Conservation (phyloP, 1,139 yeast species). For the Pichia sp. region DNA sequence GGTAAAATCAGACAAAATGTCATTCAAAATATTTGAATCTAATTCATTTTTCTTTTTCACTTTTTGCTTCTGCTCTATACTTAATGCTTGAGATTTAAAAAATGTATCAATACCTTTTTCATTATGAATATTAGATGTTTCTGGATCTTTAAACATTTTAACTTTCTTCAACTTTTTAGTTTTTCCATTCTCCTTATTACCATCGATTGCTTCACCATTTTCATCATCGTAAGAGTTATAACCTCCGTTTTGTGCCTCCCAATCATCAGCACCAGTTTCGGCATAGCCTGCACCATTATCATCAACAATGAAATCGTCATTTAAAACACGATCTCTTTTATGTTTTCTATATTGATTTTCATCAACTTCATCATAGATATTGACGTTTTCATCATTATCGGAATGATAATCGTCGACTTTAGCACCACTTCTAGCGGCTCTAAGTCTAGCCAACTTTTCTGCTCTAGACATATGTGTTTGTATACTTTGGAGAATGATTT, state of each 20-base stretch:
- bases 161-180: constrained; percentile 34
- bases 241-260: constrained; percentile 54
- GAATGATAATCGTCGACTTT: constrained; percentile 27
- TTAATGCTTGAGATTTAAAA: constrained; percentile 35
- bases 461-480: constrained; percentile 15
- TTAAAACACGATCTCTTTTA: constrained; percentile 72
- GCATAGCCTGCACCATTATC: constrained; percentile 89
- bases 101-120: constrained; percentile 49
- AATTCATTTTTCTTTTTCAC: constrained; percentile 24
- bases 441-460: constrained; percentile 36
- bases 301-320: constrained; percentile 91
- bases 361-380: constrained; percentile 81
- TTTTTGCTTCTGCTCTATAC: constrained; percentile 18
- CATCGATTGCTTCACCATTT: background rate
- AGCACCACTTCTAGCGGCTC: constrained; percentile 39
- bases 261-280: constrained; percentile 86
- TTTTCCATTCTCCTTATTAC: constrained; percentile 32
- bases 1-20: constrained; percentile 42
- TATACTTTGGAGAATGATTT: background rate
- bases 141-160: constrained; percentile 36
- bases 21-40: constrained; percentile 37
- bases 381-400: constrained; percentile 37
- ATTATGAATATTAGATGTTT: constrained; percentile 36
- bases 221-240: constrained; percentile 26
- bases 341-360: constrained; percentile 71